A percentile compares a stretch with the other conserved stretches of the same genome.
Conservation (phyloP, 306 rosid genomes). For the Senna tora region DNA sequence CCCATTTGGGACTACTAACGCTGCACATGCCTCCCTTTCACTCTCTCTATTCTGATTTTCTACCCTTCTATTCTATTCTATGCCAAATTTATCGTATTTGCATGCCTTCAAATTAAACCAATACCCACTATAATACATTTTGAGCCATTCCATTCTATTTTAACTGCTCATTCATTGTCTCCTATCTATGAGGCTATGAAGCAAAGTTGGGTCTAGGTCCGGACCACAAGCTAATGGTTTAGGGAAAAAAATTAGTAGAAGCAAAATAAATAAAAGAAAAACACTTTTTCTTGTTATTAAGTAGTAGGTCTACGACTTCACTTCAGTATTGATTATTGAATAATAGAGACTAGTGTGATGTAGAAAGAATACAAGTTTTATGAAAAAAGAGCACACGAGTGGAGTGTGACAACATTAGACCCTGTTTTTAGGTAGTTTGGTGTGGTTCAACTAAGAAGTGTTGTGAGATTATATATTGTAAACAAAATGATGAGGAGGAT, state of each 20-base stretch:
- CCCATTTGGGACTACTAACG: conserved; percentile 16
- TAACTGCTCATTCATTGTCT: too few relatives aligned
- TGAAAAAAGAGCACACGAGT: background rate
- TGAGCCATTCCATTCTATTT: too few relatives aligned
- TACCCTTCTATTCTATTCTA: background rate
- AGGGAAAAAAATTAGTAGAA: background rate
- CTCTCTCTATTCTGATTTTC: background rate
- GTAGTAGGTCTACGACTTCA: background rate
- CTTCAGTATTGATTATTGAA: too few relatives aligned
- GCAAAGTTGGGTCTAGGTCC: too few relatives aligned
- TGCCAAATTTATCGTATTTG: background rate
- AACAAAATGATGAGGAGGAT: background rate
- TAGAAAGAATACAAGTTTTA: too few relatives aligned
- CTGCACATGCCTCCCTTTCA: conserved; percentile 24
- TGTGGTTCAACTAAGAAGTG: conserved; percentile 12
- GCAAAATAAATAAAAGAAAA: too few relatives aligned
- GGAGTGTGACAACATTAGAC: background rate
- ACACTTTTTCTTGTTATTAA: background rate
- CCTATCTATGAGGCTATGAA: too few relatives aligned
- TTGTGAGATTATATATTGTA: conserved; percentile 7
- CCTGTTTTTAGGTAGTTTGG: background rate
- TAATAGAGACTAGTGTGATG: too few relatives aligned
- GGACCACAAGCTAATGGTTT: background rate
- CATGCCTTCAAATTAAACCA: background rate
- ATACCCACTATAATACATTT: background rate